phyloP scores from a whole-genome alignment of 352 stramenopile species.

The Salisapilia sapeloensis region DNA sequence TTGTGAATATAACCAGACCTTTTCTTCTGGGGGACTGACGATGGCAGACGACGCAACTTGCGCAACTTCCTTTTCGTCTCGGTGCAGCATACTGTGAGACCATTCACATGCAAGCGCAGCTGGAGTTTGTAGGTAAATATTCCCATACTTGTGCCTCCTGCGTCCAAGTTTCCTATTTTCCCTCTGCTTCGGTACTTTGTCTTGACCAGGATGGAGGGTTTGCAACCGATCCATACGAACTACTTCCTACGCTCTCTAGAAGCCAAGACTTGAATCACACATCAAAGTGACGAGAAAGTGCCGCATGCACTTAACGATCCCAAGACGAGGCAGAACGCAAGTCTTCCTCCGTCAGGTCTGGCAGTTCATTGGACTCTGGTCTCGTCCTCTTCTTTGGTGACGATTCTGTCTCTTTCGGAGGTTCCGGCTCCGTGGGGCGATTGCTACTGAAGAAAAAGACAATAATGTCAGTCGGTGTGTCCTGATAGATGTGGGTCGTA shows the following conservation, averaged over 20 bases:
- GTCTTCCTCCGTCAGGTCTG: not conserved
- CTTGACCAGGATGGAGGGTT: no score
- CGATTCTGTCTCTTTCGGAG: conserved; percentile 5
- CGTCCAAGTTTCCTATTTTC: no score
- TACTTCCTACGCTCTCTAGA: conserved; percentile 21
- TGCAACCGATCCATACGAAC: no score
- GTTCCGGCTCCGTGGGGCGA: no score
- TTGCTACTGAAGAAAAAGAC: conserved; percentile 56
- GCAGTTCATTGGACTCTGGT: not conserved
- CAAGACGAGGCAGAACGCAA: conserved; percentile 1
- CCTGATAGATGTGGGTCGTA: conserved; percentile 59
- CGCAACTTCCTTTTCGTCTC: conserved; percentile 15
- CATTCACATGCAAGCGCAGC: conserved; percentile 45
- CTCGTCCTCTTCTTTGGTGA: conserved; percentile 1
- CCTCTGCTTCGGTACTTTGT: no score
- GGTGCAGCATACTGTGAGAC: conserved; percentile 49
- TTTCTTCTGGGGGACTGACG: conserved; percentile 37
- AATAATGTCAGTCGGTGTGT: conserved; percentile 54
- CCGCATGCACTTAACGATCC: conserved; percentile 4
- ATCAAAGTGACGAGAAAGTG: conserved; percentile 29
- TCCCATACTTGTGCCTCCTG: no score
- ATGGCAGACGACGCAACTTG: conserved; percentile 21
- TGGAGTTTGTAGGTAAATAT: conserved; percentile 43
- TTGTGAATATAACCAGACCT: conserved; percentile 55
- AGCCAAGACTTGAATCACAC: conserved; percentile 39